phyloP scores from a whole-genome alignment of 768 basidiomycete species.

The Butyriboletus loyo region DNA sequence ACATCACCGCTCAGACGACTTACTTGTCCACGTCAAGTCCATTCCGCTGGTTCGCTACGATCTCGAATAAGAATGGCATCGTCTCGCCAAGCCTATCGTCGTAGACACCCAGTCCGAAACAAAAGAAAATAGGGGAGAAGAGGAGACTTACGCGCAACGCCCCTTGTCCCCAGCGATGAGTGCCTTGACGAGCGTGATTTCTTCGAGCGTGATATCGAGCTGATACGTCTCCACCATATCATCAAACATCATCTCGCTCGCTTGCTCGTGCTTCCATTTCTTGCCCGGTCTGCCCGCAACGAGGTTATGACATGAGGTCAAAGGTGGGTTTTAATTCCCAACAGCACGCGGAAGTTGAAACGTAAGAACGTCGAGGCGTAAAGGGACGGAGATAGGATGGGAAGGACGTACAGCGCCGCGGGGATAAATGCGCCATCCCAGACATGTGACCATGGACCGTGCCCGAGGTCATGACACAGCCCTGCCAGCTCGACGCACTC shows the following conservation, averaged over 20 bases:
- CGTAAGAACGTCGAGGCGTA: not conserved
- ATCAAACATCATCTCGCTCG: conserved; percentile 81
- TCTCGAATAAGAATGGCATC: conserved; percentile 78
- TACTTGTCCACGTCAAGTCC: conserved; percentile 89
- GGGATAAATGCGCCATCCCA: conserved; percentile 80
- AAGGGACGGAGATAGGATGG: not conserved
- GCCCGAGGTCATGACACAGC: conserved; percentile 81
- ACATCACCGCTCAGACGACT: not conserved
- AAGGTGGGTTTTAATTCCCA: not conserved
- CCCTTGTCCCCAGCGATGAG: conserved; percentile 64
- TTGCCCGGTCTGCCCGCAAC: conserved; percentile 37
- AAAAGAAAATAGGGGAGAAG: not conserved
- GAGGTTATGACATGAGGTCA: not conserved
- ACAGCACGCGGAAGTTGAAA: not conserved
- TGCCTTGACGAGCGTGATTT: conserved; percentile 67
- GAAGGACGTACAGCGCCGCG: conserved; percentile 48
- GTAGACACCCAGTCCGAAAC: not conserved
- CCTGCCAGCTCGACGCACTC: conserved; percentile 78
- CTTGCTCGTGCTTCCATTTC: conserved; percentile 73
- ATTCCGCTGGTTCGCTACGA: conserved; percentile 78
- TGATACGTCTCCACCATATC: conserved; percentile 56
- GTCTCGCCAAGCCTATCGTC: conserved; percentile 35
- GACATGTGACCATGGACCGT: conserved; percentile 85
- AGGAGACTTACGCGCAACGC: conserved; percentile 48
- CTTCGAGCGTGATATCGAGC: conserved; percentile 45